These are phyloP conservation scores for Suhomyces anneliseae DNA, from an alignment of 1,139 yeast species.

Conservation along the genomic window DNA sequence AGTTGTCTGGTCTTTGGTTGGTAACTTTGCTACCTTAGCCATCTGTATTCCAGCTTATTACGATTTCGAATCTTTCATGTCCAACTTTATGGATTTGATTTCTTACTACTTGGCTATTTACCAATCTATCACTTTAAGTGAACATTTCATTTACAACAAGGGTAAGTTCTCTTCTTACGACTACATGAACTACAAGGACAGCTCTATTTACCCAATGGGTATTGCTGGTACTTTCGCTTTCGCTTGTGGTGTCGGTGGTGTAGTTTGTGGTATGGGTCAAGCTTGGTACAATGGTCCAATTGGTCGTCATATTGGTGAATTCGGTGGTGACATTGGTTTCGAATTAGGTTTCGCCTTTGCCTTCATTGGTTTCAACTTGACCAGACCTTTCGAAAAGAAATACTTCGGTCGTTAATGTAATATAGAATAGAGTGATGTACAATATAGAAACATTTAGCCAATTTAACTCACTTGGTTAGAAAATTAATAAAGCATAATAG, in stretches of 20 bases:
- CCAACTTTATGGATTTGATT: slow-evolving; percentile 84
- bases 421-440: slow-evolving; percentile 4
- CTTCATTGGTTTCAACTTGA: slow-evolving; percentile 57
- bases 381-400: slow-evolving; percentile 71
- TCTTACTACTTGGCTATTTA: slow-evolving; percentile 91
- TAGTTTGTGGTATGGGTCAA: slow-evolving; percentile 83
- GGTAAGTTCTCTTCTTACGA: slow-evolving; percentile 62
- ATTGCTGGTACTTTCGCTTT: slow-evolving; percentile 75
- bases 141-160: slow-evolving; percentile 74
- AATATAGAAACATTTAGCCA: not conserved
- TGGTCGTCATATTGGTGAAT: slow-evolving; percentile 57
- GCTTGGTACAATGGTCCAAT: slow-evolving; percentile 77
- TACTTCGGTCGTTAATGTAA: slow-evolving; percentile 49
- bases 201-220: slow-evolving; percentile 66
- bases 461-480: not conserved
- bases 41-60: slow-evolving; percentile 87
- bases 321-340: slow-evolving; percentile 86
- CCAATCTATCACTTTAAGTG: slow-evolving; percentile 67
- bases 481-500: not conserved
- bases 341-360: slow-evolving; percentile 75
- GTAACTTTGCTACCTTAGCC: slow-evolving; percentile 76
- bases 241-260: slow-evolving; percentile 83
- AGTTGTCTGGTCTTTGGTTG: slow-evolving; percentile 74
- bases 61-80: slow-evolving; percentile 69
- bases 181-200: slow-evolving; percentile 59